These are phyloP conservation scores for Hansenula sp. DNA, from an alignment of 1,139 yeast species.

Conservation along the genomic window DNA sequence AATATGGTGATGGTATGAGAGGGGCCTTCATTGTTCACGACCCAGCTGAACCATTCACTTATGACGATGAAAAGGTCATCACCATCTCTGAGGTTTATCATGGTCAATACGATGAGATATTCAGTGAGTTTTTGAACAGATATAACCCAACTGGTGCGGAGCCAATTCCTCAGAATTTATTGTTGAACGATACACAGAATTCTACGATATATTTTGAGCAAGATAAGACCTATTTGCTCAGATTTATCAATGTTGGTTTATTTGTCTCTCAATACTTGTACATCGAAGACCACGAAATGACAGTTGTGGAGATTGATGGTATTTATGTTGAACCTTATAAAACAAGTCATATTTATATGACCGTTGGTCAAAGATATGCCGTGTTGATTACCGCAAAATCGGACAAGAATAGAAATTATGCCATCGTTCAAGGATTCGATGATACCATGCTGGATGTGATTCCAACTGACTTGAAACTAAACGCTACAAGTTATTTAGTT, in stretches of 20 bases:
- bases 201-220: constrained; percentile 55
- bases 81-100: constrained; percentile 65
- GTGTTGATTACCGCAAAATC: constrained; percentile 54
- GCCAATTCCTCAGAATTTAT: constrained; percentile 65
- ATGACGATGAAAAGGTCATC: constrained; percentile 58
- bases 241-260: constrained; percentile 64
- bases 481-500: constrained; percentile 50
- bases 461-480: constrained; percentile 49
- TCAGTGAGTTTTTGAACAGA: constrained; percentile 46
- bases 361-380: constrained; percentile 71
- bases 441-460: constrained; percentile 62
- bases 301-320: constrained; percentile 74
- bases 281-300: constrained; percentile 64
- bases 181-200: constrained; percentile 63
- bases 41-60: constrained; percentile 45
- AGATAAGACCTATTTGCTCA: constrained; percentile 56
- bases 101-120: constrained; percentile 40
- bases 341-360: constrained; percentile 55
- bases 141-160: constrained; percentile 84
- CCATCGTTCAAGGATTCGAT: constrained; percentile 62
- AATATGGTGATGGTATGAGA: constrained; percentile 75
- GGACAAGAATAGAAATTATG: constrained; percentile 45
- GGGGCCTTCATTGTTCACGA: constrained; percentile 71
- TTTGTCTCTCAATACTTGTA: constrained; percentile 70
- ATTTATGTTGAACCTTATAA: constrained; percentile 53